Evolutionary conservation across 2,329 filamentous ascomycete species (phyloP), one percentile per base, ranked within the genome.

Genomic region (Fusarium nisikadoi): DNA sequence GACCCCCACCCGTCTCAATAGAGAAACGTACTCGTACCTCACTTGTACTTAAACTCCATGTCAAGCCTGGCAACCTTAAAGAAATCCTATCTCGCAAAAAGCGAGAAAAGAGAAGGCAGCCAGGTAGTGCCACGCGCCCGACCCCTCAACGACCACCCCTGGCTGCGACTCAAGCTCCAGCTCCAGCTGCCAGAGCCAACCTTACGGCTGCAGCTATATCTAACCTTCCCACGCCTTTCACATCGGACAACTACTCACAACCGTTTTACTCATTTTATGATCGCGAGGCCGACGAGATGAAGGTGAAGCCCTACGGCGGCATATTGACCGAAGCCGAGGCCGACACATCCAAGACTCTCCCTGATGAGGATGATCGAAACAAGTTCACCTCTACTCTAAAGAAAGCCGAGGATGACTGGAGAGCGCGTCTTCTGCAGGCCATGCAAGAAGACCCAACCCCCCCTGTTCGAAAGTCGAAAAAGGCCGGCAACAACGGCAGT

Each of bases 261-360:
- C 93, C 93, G 2, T 95, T 97, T 78, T 95, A 95, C 76, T 93
- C 93, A 0, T 95, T 98, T 72, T 92, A 93, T 68, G 95, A 98
- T 74, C 93, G 93, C 73, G 95, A 98, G 75, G 90, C 90, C 23
- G 95, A 98, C 66, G 95, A 98, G 76, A 85, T 91, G 42, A 97
- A 97, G 80, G 93, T 93, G 54, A 98, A 97, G 79, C 96, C 96
- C 0, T 99, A 98, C 73, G 96, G 96, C 33, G 96, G 96, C 3
- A 97, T 99, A 56, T 86, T 99, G 33, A 93, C 89, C 0, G 95
- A 98, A 80, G 86, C 87, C 1, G 95, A 99, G 80, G 95, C 95
- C 2, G 95, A 98, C 78, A 99, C 96, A 0, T 91, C 93, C 5
- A 93, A 93, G 77, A 98, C 96, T 0, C 87, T 97, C 42, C 96